Base-by-base conservation (phyloP, 768 basidiomycete species). In the Trichaptum fuscoviolaceum region DNA sequence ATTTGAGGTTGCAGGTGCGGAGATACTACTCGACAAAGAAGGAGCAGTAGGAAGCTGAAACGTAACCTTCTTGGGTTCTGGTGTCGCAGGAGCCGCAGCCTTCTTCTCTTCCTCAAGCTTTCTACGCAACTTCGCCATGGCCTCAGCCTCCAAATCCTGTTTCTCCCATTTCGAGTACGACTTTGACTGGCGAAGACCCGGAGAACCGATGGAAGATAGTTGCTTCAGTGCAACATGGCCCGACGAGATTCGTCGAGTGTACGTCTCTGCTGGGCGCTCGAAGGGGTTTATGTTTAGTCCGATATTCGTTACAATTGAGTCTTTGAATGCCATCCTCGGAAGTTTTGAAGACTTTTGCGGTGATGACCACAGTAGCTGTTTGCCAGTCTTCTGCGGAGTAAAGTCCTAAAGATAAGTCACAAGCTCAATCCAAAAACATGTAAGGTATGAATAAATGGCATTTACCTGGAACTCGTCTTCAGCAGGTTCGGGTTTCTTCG, bases 121-220 rank as follows among this genome's bases (percentile, higher is more conserved):
- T 73, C 75, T 85, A 62, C 91, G 81, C 71, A 93, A 84, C 72
- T 83, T 88, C 71, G 84, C 84, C 83, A 93, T 88, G 25, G 91
- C 90, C 58, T 85, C 85, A 2, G 92, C 92, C 71, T 94, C 92
- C 34, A 91, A 75, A 70, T 94, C 91, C 74, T 93, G 91, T 68
- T 92, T 93, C 75, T 93, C 92, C 90, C 90, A 92, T 76, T 91
- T 92, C 2, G 90, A 89, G 70, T 86, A 88, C 23, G 81, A 80
- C 69, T 79, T 81, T 1, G 78, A 76, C 58, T 74, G 69, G 27
- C 76, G 74, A 18, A 80, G 71, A 65, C 87, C 87, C 7, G 89
- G 87, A 70, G 83, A 87, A 67, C 88, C 86, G 42, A 52, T 52
- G 20, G 42, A 52, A 52, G 42, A 5, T 12, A 12, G 3, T n/a